A percentile compares a stretch with the other conserved stretches of the same genome.
phyloP scores from a whole-genome alignment of 371 early-diverging fungal species.

The Lichtheimia ornata region DNA sequence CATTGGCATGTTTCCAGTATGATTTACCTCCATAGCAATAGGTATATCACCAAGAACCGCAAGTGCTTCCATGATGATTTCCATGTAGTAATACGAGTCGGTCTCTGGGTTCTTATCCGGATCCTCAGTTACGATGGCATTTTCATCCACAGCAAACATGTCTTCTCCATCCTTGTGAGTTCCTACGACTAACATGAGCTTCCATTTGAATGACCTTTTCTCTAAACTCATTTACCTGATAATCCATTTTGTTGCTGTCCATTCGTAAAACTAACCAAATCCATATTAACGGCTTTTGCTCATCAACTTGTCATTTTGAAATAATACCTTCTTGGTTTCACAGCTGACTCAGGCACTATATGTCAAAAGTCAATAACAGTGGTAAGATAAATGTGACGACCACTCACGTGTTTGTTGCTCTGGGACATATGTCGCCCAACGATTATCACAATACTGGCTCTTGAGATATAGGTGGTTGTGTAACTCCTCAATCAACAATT shows the following conservation, averaged over 20 bases:
- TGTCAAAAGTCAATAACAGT: not conserved
- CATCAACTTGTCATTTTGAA: not conserved
- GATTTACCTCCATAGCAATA: constrained; percentile 70
- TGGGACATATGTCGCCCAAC: constrained; percentile 59
- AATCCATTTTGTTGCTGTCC: not conserved
- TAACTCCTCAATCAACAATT: constrained; percentile 86
- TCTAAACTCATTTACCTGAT: not conserved
- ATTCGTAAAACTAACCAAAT: constrained; percentile 6
- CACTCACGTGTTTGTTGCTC: constrained; percentile 61
- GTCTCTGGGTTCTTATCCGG: constrained; percentile 81
- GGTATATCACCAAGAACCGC: constrained; percentile 75
- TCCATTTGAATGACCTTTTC: not conserved
- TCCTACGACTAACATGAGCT: not conserved
- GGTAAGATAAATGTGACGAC: not conserved
- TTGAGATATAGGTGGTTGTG: constrained; percentile 93
- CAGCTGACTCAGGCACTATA: constrained; percentile 46
- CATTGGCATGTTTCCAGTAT: not conserved
- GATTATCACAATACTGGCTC: constrained; percentile 67
- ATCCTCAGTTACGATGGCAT: constrained; percentile 64
- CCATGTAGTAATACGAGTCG: constrained; percentile 90
- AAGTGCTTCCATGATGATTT: constrained; percentile 82
- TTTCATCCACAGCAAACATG: constrained; percentile 39
- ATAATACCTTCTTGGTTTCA: constrained; percentile 37
- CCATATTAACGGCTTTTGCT: too few relatives aligned
- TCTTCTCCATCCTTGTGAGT: constrained; percentile 17